A percentile compares a stretch with the other conserved stretches of the same genome.
These are phyloP conservation scores for Wickerhamomyces kurtzmanii DNA, from an alignment of 805 yeast genomes.

Conservation along the genomic window DNA sequence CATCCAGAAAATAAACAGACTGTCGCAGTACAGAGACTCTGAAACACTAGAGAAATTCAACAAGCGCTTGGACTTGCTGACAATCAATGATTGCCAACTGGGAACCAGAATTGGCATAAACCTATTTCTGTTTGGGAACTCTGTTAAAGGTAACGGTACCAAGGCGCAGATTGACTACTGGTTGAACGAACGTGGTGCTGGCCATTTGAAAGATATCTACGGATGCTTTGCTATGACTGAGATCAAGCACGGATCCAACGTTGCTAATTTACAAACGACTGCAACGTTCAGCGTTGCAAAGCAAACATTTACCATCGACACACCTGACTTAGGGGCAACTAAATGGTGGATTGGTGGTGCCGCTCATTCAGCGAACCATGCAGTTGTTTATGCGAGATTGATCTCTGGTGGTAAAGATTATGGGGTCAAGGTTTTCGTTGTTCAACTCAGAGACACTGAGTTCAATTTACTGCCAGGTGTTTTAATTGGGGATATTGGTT, in stretches of 20 bases:
- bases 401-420: conserved; percentile 76
- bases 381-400: conserved; percentile 77
- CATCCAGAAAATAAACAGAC: conserved; percentile 49
- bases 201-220: conserved; percentile 43
- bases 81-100: conserved; percentile 68
- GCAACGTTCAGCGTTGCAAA: conserved; percentile 63
- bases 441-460: conserved; percentile 71
- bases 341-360: conserved; percentile 99
- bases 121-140: conserved; percentile 72
- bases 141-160: conserved; percentile 84
- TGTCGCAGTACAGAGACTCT: conserved; percentile 49
- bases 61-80: conserved; percentile 47
- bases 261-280: conserved; percentile 88
- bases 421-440: conserved; percentile 89
- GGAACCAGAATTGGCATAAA: conserved; percentile 84
- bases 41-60: conserved; percentile 32
- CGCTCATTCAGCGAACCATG: conserved; percentile 87
- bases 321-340: conserved; percentile 89
- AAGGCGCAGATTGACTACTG: conserved; percentile 76
- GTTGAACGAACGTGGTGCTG: conserved; percentile 63
- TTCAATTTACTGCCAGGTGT: conserved; percentile 75
- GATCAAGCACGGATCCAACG: conserved; percentile 88
- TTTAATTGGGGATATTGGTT: conserved; percentile 84
- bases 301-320: conserved; percentile 66
- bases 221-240: conserved; percentile 96